Base-by-base conservation (phyloP, 2,329 filamentous ascomycete genomes). In the Sporothrix brasiliensis region DNA sequence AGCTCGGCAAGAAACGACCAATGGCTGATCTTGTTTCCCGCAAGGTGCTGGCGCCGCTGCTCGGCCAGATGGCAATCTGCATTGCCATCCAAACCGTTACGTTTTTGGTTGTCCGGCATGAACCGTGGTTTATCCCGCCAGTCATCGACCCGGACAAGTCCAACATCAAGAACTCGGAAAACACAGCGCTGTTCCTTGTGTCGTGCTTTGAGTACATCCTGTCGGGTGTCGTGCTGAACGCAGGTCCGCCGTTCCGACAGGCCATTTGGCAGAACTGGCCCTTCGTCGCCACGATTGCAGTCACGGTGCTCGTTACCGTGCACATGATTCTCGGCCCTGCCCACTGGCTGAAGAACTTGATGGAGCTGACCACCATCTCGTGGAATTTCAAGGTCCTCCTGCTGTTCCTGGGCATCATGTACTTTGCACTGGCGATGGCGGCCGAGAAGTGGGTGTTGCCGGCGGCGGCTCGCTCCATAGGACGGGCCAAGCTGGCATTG, bases 191-290 rank as follows among this genome's bases (percentile, higher is more conserved):
- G 1, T 99, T 99, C 82, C 81, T 98, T 41, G 84, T 94, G 5
- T 96, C 92, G 1, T 97, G 93, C 79, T 98, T 94, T 77, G 94
- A 98, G 78, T 99, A 99, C 79, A 96, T 97, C 50, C 85, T 97
- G 27, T 92, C 93, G 0, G 95, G 92, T 4, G 86, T 98, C 52
- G 91, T 98, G 0, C 85, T 99, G 41, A 97, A 91, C 75, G 92
- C 95, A n/a, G 96, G 95, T 0, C 89, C 88, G 47, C 95, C 95
- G 0, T 99, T 97, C 81, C 86, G 95, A 69, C 91, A 95, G 76
- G 87, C 88, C 19, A 92, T 93, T 83, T 83, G 83, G 21, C 86
- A 91, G 71, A 99, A 99, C 77, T 87, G 92, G 77, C 95, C 94
- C 0, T 97, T 97, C 77, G 88, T 96, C 49, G 82, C 87, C 7